Evolutionary conservation across 75 land plant species (phyloP), one percentile per base, ranked within the genome.

Genomic region (Sequoiadendron giganteum): DNA sequence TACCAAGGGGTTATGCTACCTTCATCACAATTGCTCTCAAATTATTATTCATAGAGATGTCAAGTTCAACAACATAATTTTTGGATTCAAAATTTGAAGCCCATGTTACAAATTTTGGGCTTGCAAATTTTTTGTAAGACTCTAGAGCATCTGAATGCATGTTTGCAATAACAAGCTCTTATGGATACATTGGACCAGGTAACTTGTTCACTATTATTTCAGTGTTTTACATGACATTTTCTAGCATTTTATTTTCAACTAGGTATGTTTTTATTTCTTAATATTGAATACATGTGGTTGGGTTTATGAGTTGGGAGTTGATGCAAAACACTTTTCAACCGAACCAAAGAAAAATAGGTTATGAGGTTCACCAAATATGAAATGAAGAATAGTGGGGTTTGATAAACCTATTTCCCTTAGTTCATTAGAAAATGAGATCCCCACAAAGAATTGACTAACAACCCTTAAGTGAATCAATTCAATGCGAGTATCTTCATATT

Each of bases 151-250:
- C 92, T 3, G 97, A 97, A 85, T 95, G 96, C 95, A 95, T 97
- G 96, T 94, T 97, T 34, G 93, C 94, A 32, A 93, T 97, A 72
- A 96, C 96, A 80, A 96, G 98, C 14, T 97, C 97, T 7, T 94
- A 95, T 91, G 98, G 98, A 80, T 97, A 95, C 90, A 97, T 95
- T 76, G 98, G 97, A 47, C 97, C 96, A 90, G 98, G 98, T 96
- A 89, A 16, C 30, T 76, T 49, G 2, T 49, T 49, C 88, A 87
- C 84, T 65, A 6, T 40, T 54, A 68, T 54, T 56, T 65, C 10
- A 65, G 70, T 65, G 30, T 7, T 65, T 28, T 25, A 65, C 28
- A 65, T 25, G 8, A 25, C 30, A 5, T 30, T 18, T 42, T 56
- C 3, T 55, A 55, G 15, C 56, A 55, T 55, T 5, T 54, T 21